These are phyloP conservation scores for Penicillium sp. DNA, from an alignment of 2,329 filamentous ascomycete genomes.

Conservation along the genomic window DNA sequence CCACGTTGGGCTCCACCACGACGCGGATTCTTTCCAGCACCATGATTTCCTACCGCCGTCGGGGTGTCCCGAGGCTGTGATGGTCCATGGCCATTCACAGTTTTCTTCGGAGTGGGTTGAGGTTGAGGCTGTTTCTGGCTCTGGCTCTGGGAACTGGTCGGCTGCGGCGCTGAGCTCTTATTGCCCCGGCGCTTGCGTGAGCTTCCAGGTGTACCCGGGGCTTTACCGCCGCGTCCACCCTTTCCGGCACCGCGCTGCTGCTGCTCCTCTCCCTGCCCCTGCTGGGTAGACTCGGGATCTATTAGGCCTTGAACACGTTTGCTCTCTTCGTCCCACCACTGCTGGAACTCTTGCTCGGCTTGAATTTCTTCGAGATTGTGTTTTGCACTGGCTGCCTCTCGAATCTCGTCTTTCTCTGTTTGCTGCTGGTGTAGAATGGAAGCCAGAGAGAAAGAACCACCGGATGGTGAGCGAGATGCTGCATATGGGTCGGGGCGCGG, in stretches of 20 bases:
- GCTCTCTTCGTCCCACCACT: constrained; percentile 54
- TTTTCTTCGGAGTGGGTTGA: constrained; percentile 16
- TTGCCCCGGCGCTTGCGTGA: constrained; percentile 25
- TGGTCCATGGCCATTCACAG: constrained; percentile 14
- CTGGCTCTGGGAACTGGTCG: constrained; percentile 7
- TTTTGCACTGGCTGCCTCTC: constrained; percentile 79
- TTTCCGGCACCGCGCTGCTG: constrained; percentile 17
- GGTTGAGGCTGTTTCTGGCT: constrained; percentile 4
- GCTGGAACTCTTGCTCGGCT: constrained; percentile 92
- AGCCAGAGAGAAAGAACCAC: constrained; percentile 73
- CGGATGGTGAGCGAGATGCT: constrained; percentile 56
- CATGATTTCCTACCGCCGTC: constrained; percentile 19
- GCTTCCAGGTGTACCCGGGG: constrained; percentile 8
- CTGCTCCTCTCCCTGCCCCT: constrained; percentile 1
- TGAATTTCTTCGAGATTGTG: constrained; percentile 93
- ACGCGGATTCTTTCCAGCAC: constrained; percentile 19
- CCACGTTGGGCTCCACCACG: constrained; percentile 30
- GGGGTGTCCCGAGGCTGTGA: constrained; percentile 13
- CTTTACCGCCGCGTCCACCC: constrained; percentile 21
- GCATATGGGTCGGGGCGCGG: constrained; percentile 36
- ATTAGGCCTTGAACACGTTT: constrained; percentile 40
- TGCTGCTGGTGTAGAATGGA: constrained; percentile 90
- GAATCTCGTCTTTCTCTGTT: constrained; percentile 79
- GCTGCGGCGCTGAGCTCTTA: constrained; percentile 11
- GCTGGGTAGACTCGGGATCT: constrained; percentile 24